Base-by-base conservation (phyloP, 768 basidiomycete genomes). In the Chalciporus chontae region DNA sequence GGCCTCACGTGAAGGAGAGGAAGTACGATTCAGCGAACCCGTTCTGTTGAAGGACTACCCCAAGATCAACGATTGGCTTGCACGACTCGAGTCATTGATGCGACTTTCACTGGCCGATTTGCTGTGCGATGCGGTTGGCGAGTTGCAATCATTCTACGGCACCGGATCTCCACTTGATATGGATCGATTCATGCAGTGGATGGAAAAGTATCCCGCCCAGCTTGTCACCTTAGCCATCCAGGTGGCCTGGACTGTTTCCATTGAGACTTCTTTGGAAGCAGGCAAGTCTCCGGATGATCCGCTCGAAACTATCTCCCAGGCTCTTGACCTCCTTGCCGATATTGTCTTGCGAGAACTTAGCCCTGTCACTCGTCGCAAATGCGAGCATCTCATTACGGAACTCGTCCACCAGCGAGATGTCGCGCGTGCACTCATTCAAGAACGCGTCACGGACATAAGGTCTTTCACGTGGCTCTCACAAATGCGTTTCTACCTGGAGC, bases 21-120 rank as follows among this genome's bases (percentile, higher is more conserved):
- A 94, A 64, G 89, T 99, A 14, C 71, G 67, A 8, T 98, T 98
- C 72, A 78, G 81, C 40, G 78, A 82, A 26, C 87, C 92, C 1
- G 89, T 99, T 58, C 64, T 86, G 10, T 76, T 98, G 56, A 93
- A 95, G 66, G 91, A 97, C 57, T 95, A 81, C 66, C 90, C 94
- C 4, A 94, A 94, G 72, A 97, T 99, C 75, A 99, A 99, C 64
- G 96, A 99, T 62, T 99, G 96, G 96, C 78, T 99, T 39, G 86
- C 87, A 37, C 85, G 84, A 58, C 78, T 98, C 46, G 96, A 99
- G 68, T 77, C 83, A 2, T 89, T 91, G 78, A 98, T 98, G 94
- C 81, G 90, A 23, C 61, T 87, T 17, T 94, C 95, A 9, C 77
- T 99, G 40, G 91, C 96, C 2, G 77, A 83, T 48, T 73, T 93